Evolutionary conservation across 2,329 filamentous ascomycete genomes (phyloP), one percentile per base, ranked within the genome.

Genomic region (Cladosporium sp.): DNA sequence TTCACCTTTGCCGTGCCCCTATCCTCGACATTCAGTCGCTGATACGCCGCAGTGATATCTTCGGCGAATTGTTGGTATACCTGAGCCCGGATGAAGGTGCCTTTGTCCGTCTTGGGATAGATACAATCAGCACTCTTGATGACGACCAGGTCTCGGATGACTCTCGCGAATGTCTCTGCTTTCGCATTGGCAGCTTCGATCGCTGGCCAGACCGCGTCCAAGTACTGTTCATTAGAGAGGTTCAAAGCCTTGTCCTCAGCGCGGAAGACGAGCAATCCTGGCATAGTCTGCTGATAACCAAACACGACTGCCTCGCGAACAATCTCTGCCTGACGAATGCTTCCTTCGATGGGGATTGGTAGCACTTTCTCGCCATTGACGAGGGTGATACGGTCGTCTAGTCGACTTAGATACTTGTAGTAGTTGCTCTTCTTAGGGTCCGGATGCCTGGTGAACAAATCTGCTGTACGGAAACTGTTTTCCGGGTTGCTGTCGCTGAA

Each of bases 291-390:
- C 8, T 76, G 78, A 1, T 75, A 72, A 0, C 82, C 82, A 55
- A 84, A 82, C 0, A 82, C 74, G 2, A 83, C 70, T 0, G 76
- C 77, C 54, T 85, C 82, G 13, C 74, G 69, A 0, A 85, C 77
- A 0, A 76, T 65, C 3, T 71, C 67, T 45, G 78, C 70, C 49
- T 80, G 74, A 8, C 79, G 70, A 6, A 84, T 75, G 0, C 72
- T 70, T 3, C 77, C 74, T 62, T 86, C 83, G 37, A 76, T 71
- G 0, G 70, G 67, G 5, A 77, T 64, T 0, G 75, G 75, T 16
- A 74, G 68, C 1, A 74, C 73, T 53, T 78, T 78, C 60, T 78
- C 75, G 8, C 75, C 76, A 49, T 77, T 78, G 4, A 74, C 65
- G 6, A 78, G 61, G 0, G 72, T 72, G 9, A 78, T 61, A 4